phyloP scores from a whole-genome alignment of 2,329 filamentous ascomycete genomes.

The Alternaria tenuissima region DNA sequence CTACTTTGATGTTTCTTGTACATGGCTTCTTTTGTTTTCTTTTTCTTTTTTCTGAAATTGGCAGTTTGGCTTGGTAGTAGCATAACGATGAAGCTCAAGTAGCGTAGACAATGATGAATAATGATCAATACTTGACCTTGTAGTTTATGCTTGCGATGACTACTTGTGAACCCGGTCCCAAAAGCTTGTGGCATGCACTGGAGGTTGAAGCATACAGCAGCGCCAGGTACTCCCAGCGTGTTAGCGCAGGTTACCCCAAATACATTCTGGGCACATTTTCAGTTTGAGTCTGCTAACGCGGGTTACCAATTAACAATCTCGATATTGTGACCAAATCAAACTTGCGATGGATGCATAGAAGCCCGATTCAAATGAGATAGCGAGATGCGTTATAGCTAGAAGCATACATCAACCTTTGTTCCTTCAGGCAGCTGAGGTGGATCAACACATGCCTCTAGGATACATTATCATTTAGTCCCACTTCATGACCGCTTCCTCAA shows the following conservation, averaged over 20 bases:
- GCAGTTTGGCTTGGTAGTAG: neutral
- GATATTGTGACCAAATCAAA: neutral
- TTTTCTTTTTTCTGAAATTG: neutral
- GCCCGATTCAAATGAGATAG: neutral
- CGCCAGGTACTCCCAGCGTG: no score
- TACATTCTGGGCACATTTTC: no score
- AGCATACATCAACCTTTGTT: neutral
- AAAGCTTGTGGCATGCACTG: no score
- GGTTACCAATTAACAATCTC: neutral
- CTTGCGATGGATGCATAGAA: neutral
- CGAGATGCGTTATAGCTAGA: neutral
- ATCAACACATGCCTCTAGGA: neutral
- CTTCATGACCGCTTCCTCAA: conserved; percentile 54
- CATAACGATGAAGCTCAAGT: conserved; percentile 5
- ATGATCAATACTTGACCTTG: neutral
- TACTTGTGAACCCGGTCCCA: no score
- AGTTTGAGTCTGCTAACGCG: no score
- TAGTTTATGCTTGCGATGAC: neutral
- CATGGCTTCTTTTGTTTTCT: neutral
- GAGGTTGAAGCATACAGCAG: neutral
- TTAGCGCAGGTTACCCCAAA: no score
- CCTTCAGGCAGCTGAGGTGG: neutral
- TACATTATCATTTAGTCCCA: conserved; percentile 45
- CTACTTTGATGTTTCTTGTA: neutral
- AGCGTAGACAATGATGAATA: conserved; percentile 6